Conservation (phyloP, 768 basidiomycete species). For the Fibroporia radiculosa region DNA sequence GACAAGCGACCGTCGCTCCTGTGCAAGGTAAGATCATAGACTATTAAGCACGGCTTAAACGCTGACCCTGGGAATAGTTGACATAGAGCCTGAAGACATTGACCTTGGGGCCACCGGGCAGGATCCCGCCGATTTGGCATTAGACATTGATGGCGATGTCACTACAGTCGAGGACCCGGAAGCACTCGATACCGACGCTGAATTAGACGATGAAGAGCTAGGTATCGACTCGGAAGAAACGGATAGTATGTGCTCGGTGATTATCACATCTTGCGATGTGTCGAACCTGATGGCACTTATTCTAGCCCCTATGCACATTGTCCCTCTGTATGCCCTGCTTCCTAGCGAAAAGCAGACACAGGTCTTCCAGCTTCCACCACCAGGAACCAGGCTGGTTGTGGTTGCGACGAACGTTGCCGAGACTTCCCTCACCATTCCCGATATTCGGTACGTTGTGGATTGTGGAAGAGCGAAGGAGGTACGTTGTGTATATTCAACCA, state of each 20-base stretch:
- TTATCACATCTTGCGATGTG: not conserved
- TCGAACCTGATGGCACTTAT: not conserved
- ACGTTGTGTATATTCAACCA: constrained; percentile 5
- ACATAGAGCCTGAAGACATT: constrained; percentile 75
- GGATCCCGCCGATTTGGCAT: constrained; percentile 43
- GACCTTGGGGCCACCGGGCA: constrained; percentile 46
- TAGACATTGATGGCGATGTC: constrained; percentile 58
- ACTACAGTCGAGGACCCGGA: constrained; percentile 61
- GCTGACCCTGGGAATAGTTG: constrained; percentile 36
- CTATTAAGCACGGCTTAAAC: no score
- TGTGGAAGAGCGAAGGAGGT: constrained; percentile 94
- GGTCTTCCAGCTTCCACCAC: constrained; percentile 82
- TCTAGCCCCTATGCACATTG: constrained; percentile 85
- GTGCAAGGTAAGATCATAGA: constrained; percentile 37
- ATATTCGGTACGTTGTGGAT: constrained; percentile 97
- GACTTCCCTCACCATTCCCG: constrained; percentile 94
- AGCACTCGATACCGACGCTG: constrained; percentile 68
- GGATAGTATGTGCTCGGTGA: constrained; percentile 40
- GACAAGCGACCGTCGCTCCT: constrained; percentile 25
- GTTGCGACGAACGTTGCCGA: constrained; percentile 96
- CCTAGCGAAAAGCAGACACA: constrained; percentile 92
- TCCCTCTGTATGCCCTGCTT: constrained; percentile 89
- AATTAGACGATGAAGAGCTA: constrained; percentile 47
- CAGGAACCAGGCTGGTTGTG: constrained; percentile 78
- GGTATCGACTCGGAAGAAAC: constrained; percentile 57